These are phyloP conservation scores for Ceratobasidium sp. DNA, from an alignment of 1,284 basidiomycete genomes.

Conservation along the genomic window DNA sequence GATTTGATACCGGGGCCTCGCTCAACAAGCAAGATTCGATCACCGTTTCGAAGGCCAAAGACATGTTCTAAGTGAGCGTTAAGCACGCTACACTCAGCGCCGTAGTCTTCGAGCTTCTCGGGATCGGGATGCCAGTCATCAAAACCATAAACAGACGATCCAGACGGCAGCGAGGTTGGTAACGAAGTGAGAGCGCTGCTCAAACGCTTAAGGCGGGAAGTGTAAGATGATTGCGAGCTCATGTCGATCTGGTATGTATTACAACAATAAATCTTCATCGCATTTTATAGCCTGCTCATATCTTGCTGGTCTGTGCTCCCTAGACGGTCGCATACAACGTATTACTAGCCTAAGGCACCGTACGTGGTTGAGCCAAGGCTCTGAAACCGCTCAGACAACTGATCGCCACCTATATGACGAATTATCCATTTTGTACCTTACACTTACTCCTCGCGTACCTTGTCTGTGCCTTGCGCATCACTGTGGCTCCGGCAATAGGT, in stretches of 20 bases:
- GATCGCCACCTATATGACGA: too few relatives aligned
- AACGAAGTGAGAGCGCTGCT: not conserved
- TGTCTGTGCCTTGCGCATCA: too few relatives aligned
- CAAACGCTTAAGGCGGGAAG: not conserved
- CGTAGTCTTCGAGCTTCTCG: not conserved
- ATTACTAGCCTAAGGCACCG: too few relatives aligned
- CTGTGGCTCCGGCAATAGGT: too few relatives aligned
- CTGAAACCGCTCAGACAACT: too few relatives aligned
- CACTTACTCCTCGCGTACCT: too few relatives aligned
- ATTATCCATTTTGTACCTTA: too few relatives aligned
- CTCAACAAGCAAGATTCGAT: not conserved
- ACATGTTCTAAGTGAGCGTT: conserved; percentile 15
- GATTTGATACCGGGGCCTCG: conserved; percentile 14
- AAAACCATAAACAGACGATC: conserved; percentile 4
- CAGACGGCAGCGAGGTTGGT: conserved; percentile 4
- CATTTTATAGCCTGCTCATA: not conserved
- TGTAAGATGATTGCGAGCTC: not conserved
- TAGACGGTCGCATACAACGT: conserved; percentile 2
- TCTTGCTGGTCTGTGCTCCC: not conserved
- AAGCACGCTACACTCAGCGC: conserved; percentile 7
- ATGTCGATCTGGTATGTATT: not conserved
- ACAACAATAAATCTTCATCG: too few relatives aligned
- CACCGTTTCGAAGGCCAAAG: not conserved
- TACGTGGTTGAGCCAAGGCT: too few relatives aligned
- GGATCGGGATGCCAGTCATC: not conserved